phyloP scores from a whole-genome alignment of 805 yeast species.

The Candida rishiriensis region DNA sequence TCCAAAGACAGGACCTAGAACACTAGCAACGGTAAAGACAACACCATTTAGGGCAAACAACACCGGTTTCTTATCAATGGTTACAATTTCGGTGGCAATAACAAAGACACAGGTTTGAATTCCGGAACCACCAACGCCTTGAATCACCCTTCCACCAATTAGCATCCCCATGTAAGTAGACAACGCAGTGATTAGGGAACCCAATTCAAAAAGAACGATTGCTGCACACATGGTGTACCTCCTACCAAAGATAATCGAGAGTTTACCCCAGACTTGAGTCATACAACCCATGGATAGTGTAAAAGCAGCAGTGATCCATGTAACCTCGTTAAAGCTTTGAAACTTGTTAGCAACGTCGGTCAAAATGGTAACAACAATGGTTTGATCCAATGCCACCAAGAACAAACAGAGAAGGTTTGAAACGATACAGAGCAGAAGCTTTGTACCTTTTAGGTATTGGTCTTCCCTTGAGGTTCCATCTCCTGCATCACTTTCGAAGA shows the following conservation, averaged over 20 bases:
- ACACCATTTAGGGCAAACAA: constrained; percentile 36
- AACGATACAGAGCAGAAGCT: constrained; percentile 10
- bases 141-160: constrained; percentile 66
- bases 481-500: constrained; percentile 36
- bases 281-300: constrained; percentile 49
- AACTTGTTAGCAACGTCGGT: constrained; percentile 47
- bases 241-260: constrained; percentile 55
- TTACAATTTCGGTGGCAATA: constrained; percentile 52
- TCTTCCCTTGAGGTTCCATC: constrained; percentile 32
- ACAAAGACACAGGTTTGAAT: constrained; percentile 54
- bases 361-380: constrained; percentile 51
- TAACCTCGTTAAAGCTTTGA: constrained; percentile 44
- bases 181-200: constrained; percentile 56
- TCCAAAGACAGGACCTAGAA: constrained; percentile 61
- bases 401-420: constrained; percentile 18
- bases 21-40: constrained; percentile 47
- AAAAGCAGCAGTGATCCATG: constrained; percentile 58
- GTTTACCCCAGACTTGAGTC: constrained; percentile 53
- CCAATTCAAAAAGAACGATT: constrained; percentile 52
- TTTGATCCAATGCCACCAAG: constrained; percentile 48
- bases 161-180: constrained; percentile 53
- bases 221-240: constrained; percentile 45
- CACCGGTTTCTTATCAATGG: constrained; percentile 36
- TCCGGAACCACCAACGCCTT: constrained; percentile 72
- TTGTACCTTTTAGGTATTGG: constrained; percentile 22